A percentile compares a stretch with the other conserved stretches of the same genome.
phyloP scores from a whole-genome alignment of 2,329 filamentous ascomycete genomes.

The Aurifilum marmelostoma region DNA sequence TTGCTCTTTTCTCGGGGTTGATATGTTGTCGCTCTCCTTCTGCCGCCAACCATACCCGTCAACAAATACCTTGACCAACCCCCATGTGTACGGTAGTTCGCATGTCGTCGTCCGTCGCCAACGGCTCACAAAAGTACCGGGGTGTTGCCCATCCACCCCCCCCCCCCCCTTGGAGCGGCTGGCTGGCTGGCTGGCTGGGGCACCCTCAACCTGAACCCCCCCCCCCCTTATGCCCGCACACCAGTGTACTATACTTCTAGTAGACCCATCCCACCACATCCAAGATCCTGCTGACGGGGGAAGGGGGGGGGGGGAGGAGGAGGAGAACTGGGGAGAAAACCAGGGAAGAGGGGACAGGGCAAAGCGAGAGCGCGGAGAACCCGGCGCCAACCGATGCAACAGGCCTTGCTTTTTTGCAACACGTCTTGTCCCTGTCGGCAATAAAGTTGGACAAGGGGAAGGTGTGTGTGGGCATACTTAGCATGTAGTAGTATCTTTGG shows the following conservation, averaged over 20 bases:
- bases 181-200: background rate
- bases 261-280: background rate
- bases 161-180: background rate
- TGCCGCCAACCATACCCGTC: background rate
- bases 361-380: slow-evolving; percentile 23
- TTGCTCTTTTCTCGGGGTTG: no score
- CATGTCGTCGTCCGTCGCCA: slow-evolving; percentile 14
- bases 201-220: background rate
- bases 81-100: slow-evolving; percentile 9
- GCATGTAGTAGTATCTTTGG: slow-evolving; percentile 1
- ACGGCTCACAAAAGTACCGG: slow-evolving; percentile 15
- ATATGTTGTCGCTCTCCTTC: no score
- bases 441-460: slow-evolving; percentile 29
- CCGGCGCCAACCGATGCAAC: slow-evolving; percentile 27
- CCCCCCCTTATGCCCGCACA: background rate
- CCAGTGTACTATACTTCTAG: background rate
- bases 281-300: slow-evolving; percentile 21
- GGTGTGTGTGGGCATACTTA: no score
- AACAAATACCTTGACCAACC: background rate
- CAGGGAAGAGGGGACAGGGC: background rate
- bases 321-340: no score
- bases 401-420: slow-evolving; percentile 4
- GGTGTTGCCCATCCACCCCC: background rate
- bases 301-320: background rate
- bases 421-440: slow-evolving; percentile 22